Evolutionary conservation across 2,329 filamentous ascomycete genomes (phyloP).

Genomic region (Nigrospora oryzae): DNA sequence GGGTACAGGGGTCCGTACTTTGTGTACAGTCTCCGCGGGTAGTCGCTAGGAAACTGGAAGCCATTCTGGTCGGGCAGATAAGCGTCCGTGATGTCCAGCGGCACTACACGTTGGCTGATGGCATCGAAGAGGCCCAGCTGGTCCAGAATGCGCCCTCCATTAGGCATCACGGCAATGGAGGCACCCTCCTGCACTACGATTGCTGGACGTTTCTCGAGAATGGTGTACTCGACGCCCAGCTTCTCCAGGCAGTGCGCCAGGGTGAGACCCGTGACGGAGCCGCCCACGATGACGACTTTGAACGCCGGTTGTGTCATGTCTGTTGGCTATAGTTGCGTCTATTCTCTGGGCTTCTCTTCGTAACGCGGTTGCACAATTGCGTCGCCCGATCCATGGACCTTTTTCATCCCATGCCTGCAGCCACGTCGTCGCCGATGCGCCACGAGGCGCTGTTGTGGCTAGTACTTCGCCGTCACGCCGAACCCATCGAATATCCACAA

Average conservation of each 20-base stretch:
- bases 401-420: too few relatives aligned
- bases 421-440: too few relatives aligned
- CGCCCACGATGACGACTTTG: slow-evolving; percentile 15
- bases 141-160: slow-evolving; percentile 15
- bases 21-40: not conserved
- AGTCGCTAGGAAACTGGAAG: not conserved
- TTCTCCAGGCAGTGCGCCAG: slow-evolving; percentile 14
- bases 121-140: slow-evolving; percentile 11
- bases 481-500: too few relatives aligned
- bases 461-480: too few relatives aligned
- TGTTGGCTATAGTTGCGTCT: too few relatives aligned
- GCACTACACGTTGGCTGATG: not conserved
- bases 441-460: too few relatives aligned
- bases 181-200: slow-evolving; percentile 12
- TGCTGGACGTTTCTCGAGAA: slow-evolving; percentile 14
- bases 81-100: not conserved
- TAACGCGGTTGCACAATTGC: too few relatives aligned
- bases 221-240: slow-evolving; percentile 16
- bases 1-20: not conserved
- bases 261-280: slow-evolving; percentile 15
- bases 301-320: not conserved
- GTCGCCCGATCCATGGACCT: too few relatives aligned
- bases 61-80: not conserved
- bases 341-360: too few relatives aligned
- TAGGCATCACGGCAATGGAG: slow-evolving; percentile 13